Evolutionary conservation across 2,329 filamentous ascomycete genomes (phyloP).

Genomic region (Calycina marina): DNA sequence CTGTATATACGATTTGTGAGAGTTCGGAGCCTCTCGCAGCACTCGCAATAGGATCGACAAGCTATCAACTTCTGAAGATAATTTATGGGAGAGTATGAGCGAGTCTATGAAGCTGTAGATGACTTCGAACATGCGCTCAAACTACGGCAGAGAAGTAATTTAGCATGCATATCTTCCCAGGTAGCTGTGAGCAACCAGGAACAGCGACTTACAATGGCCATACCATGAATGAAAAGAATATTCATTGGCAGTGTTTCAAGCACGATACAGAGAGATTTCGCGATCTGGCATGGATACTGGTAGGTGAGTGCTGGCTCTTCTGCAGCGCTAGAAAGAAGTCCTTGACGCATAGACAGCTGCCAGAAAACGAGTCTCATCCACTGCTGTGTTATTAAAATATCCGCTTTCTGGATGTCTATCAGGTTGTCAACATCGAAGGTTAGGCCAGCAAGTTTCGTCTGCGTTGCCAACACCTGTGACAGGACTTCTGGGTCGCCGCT

Average conservation of each 20-base stretch:
- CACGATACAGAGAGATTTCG: slow-evolving; percentile 36
- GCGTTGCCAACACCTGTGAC: slow-evolving; percentile 29
- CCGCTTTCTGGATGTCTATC: slow-evolving; percentile 53
- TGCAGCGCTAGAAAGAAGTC: slow-evolving; percentile 43
- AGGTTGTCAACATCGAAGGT: no score
- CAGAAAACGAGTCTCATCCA: slow-evolving; percentile 60
- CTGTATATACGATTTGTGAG: no score
- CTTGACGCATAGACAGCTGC: slow-evolving; percentile 54
- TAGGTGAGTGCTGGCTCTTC: slow-evolving; percentile 45
- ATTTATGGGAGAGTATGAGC: no score
- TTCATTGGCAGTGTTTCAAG: slow-evolving; percentile 27
- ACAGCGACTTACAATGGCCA: no score
- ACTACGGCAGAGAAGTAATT: no score
- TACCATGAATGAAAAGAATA: slow-evolving; percentile 32
- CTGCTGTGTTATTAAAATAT: slow-evolving; percentile 54
- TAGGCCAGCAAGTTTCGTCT: slow-evolving; percentile 26
- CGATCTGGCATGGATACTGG: slow-evolving; percentile 46
- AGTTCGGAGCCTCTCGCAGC: no score
- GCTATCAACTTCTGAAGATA: no score
- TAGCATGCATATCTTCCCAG: no score
- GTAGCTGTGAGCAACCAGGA: no score
- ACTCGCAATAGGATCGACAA: no score
- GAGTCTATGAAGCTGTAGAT: no score
- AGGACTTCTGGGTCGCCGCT: slow-evolving; percentile 19
- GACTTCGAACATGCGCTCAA: no score